Evolutionary conservation across 371 early-diverging fungal genomes (phyloP), one percentile per base, ranked within the genome.

Genomic region (Dichotomocladium elegans): DNA sequence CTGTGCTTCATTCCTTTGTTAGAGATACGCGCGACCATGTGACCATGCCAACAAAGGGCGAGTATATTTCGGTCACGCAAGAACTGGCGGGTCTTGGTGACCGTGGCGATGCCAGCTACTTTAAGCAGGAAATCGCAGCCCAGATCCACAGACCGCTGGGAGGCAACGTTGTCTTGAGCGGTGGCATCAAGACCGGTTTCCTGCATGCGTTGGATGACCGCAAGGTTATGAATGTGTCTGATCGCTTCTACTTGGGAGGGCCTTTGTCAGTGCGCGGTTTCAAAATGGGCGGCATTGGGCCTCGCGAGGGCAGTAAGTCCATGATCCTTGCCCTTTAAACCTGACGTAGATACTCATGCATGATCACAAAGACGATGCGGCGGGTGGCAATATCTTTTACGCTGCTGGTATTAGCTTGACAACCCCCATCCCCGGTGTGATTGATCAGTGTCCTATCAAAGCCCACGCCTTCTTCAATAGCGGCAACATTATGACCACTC

Each of bases 211-310:
- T 86, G 5, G 57, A 44, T 3, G 51, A 71, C 14, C 72, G 65
- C 27, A 68, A 67, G 27, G 42, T 55, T 15, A 60, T 83, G 51
- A 70, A 81, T 48, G 63, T 91, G 9, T 81, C 85, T 15, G 98
- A 97, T 68, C 79, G 93, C 29, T 93, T 95, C 68, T 81, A 85
- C 56, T 61, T 95, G 35, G 96, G 98, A 19, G 96, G 96, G 3
- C 89, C 91, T 17, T 77, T 80, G 30, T 85, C 86, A 12, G 77
- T 97, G 10, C 79, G 98, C 43, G 98, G 98, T 9, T 97, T 95
- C 72, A 76, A 74, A 63, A 79, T 81, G 53, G 79, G 83, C 53
- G 95, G 98, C 8, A 74, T 97, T 41, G 96, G 96, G 12, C 92
- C 92, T 10, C 74, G 82, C 47, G 93, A 93, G 53, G 80, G 81